Evolutionary conservation across 108 stramenopile genomes (phyloP), one percentile per base, ranked within the genome.

Genomic region (Skeletonema tropicum): DNA sequence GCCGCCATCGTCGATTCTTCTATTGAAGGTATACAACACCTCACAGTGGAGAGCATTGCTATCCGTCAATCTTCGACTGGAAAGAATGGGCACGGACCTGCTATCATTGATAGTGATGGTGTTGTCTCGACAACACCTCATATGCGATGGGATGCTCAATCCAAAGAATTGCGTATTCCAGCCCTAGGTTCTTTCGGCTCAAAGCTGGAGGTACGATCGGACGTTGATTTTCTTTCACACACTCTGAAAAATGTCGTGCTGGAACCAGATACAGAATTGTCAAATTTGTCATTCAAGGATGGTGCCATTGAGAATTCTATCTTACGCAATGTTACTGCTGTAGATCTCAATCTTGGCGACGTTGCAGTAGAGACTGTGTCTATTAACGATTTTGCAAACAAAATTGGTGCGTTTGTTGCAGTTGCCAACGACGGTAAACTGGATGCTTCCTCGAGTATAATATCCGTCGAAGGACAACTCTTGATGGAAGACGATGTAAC

Each of bases 241-340:
- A 38, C 64, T 10, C 49, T 84, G 41, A 71, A 45, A 19, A 77
- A 81, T 59, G 61, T 72, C 60, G 66, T 68, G 38, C 26, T 87
- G 5, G 70, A 70, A 57, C 39, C 74, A 5, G 68, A 60, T 5
- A 87, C 83, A 30, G 66, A 57, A 5, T 55, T 87, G 17, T 35
- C 59, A n/a, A 8, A 70, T 14, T 38, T 78, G 31, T 13, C 48
- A 19, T 71, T 83, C 36, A 41, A 58, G 17, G 79, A 74, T 64
- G 78, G 86, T 1, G 36, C 23, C 14, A 77, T 87, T 57, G 65
- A 69, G 38, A 76, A 87, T 58, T 36, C 74, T 8, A 39, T 76
- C 12, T 65, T 86, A 12, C 70, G 65, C 26, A 83, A 86, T 67
- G 79, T 80, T 5, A 83, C 74, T 9, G 82, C 75, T 10, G 73